Percentiles rank a stretch among this genome's conserved stretches.
These are phyloP conservation scores for Cyclotella kingstonii DNA, from an alignment of 108 stramenopile species.

Conservation along the genomic window DNA sequence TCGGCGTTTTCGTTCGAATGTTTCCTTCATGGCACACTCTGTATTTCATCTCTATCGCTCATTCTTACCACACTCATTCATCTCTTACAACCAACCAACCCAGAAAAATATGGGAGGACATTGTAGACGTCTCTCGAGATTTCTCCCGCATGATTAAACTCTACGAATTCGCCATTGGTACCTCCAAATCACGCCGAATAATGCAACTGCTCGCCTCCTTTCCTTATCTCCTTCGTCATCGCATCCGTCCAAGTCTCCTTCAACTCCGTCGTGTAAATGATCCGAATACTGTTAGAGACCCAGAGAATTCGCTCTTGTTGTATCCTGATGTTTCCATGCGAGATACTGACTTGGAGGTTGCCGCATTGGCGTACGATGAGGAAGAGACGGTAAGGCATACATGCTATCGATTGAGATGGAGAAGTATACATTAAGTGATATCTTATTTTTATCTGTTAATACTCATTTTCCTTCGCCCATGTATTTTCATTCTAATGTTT, in stretches of 20 bases:
- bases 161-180: slow-evolving; percentile 82
- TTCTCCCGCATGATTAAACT: slow-evolving; percentile 77
- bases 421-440: too few relatives aligned
- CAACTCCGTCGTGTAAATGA: slow-evolving; percentile 64
- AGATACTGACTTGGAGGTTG: slow-evolving; percentile 45
- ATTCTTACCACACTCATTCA: background rate
- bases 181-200: slow-evolving; percentile 57
- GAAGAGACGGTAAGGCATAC: slow-evolving; percentile 53
- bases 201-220: slow-evolving; percentile 76
- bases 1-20: too few relatives aligned
- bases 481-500: too few relatives aligned
- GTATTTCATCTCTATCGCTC: background rate
- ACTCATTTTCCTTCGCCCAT: too few relatives aligned
- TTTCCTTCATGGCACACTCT: too few relatives aligned
- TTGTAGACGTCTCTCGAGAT: slow-evolving; percentile 70
- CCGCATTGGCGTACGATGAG: slow-evolving; percentile 55
- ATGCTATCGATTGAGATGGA: background rate
- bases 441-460: too few relatives aligned
- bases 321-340: slow-evolving; percentile 60
- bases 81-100: background rate
- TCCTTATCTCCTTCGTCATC: slow-evolving; percentile 77
- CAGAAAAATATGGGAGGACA: slow-evolving; percentile 75
- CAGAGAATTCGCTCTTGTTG: slow-evolving; percentile 68
- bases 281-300: slow-evolving; percentile 61
- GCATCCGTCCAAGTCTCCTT: slow-evolving; percentile 75